These are phyloP conservation scores for Plenodomus lindquistii DNA, from an alignment of 2,329 filamentous ascomycete species.

Conservation along the genomic window DNA sequence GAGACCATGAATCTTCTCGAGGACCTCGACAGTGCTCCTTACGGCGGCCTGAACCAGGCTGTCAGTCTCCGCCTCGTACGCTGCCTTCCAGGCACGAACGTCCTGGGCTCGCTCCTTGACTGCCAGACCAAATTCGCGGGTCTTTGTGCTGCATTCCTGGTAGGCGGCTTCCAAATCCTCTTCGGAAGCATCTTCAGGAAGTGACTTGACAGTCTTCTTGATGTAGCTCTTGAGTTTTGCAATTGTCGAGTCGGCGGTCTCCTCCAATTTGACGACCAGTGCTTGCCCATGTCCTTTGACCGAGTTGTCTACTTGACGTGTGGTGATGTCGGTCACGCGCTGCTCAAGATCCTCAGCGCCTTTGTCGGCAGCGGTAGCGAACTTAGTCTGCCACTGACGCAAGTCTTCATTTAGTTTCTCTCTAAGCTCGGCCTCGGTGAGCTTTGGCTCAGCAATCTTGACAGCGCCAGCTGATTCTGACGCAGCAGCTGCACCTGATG, in stretches of 20 bases:
- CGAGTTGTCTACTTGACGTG: slow-evolving; percentile 68
- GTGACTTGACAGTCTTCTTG: slow-evolving; percentile 54
- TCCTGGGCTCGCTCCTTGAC: slow-evolving; percentile 79
- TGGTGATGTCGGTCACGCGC: slow-evolving; percentile 71
- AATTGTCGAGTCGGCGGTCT: slow-evolving; percentile 67
- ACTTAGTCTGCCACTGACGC: slow-evolving; percentile 84
- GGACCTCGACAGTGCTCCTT: slow-evolving; percentile 78
- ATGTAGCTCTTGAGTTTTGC: slow-evolving; percentile 69
- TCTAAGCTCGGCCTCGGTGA: slow-evolving; percentile 50
- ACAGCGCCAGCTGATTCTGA: slow-evolving; percentile 16
- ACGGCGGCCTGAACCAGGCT: slow-evolving; percentile 71
- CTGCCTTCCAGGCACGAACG: slow-evolving; percentile 75
- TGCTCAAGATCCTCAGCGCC: slow-evolving; percentile 70
- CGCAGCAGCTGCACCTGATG: slow-evolving; percentile 20
- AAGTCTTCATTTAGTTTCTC: slow-evolving; percentile 76
- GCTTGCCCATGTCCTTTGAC: slow-evolving; percentile 68
- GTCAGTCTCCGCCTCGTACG: slow-evolving; percentile 71
- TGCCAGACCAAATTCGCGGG: slow-evolving; percentile 69
- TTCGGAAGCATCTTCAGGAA: slow-evolving; percentile 63
- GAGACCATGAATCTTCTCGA: slow-evolving; percentile 80
- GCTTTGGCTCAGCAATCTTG: slow-evolving; percentile 25
- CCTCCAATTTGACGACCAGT: slow-evolving; percentile 70
- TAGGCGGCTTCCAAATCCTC: slow-evolving; percentile 56
- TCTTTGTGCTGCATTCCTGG: slow-evolving; percentile 56
- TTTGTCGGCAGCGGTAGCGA: slow-evolving; percentile 81